Conservation (phyloP, 345 rosid genomes). For the Brassica incana region DNA sequence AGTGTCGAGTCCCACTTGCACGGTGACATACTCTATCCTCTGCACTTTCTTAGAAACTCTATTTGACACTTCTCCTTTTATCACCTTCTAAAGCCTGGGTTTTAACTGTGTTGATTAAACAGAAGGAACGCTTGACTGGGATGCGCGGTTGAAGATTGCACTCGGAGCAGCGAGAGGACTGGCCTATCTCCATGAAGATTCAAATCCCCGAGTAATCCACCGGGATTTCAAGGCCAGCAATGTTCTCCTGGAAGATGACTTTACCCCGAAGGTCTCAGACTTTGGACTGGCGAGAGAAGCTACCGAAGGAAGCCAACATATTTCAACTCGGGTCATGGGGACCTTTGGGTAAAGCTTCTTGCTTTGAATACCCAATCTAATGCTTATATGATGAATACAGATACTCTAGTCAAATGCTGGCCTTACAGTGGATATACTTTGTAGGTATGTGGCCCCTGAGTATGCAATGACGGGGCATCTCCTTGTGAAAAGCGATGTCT, state of each 20-base stretch:
- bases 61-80: constrained; percentile 11
- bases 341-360: constrained; percentile 80
- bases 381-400: constrained; percentile 12
- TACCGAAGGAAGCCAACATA: constrained; percentile 96
- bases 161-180: constrained; percentile 98
- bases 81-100: constrained; percentile 25
- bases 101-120: constrained; percentile 56
- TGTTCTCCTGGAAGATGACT: constrained; percentile 81
- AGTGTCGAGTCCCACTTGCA: constrained; percentile 99
- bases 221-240: constrained; percentile 99
- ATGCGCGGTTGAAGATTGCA: constrained; percentile 90
- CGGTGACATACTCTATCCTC: constrained; percentile 51
- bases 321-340: constrained; percentile 98
- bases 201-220: constrained; percentile 96
- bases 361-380: neutral
- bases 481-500: constrained; percentile 97
- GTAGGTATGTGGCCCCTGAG: constrained; percentile 99
- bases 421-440: constrained; percentile 14
- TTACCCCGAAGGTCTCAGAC: constrained; percentile 97
- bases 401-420: neutral
- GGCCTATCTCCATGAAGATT: constrained; percentile 99
- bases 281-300: constrained; percentile 99
- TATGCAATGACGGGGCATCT: constrained; percentile 99
- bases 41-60: constrained; percentile 1
- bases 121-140: constrained; percentile 93